Evolutionary conservation across 768 basidiomycete genomes (phyloP), one percentile per base, ranked within the genome.

Genomic region (Trametes cinnabarina): DNA sequence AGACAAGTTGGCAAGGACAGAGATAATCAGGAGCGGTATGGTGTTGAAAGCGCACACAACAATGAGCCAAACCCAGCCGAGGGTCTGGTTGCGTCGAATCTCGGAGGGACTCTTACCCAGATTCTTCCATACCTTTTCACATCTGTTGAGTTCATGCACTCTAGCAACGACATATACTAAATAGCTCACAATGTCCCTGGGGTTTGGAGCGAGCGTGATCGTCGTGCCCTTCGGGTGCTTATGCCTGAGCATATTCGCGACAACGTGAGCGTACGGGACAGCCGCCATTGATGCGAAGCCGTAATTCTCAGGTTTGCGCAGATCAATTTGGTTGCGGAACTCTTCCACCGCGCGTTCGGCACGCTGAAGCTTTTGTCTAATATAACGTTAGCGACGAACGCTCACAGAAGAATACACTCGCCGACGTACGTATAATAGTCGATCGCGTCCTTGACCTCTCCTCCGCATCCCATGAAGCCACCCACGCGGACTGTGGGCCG

Each of bases 1-100:
- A 48, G 87, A 81, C 76, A 99, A 79, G 75, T 99, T 98, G 64
- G 97, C 94, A 49, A 97, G 77, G 61, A 93, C 76, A 12, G 96
- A 95, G 62, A 98, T 94, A 62, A 92, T 76, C 68, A 95, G 83
- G 17, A 99, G 76, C 19, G 97, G 97, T 10, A 96, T 77, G 34
- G 94, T 98, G 77, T 99, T 95, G 77, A 98, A 84, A 77, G 94
- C 94, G 72, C 93, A 95, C 47, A 98, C 84, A 28, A 84, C 66
- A 20, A 80, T 76, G 51, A 99, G 81, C 72, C 88, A 81, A 35
- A 88, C 58, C 73, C 92, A 90, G n/a, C 97, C 96, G 23, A 89
- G 73, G 30, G 79, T 73, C 65, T 79, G 82, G 72, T 90, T 88
- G 37, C 86, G 80, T 23, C 82, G 72, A 22, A 92, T 69, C 63